phyloP scores from a whole-genome alignment of 2,329 filamentous ascomycete genomes.

The Domatiomyces catenatus region DNA sequence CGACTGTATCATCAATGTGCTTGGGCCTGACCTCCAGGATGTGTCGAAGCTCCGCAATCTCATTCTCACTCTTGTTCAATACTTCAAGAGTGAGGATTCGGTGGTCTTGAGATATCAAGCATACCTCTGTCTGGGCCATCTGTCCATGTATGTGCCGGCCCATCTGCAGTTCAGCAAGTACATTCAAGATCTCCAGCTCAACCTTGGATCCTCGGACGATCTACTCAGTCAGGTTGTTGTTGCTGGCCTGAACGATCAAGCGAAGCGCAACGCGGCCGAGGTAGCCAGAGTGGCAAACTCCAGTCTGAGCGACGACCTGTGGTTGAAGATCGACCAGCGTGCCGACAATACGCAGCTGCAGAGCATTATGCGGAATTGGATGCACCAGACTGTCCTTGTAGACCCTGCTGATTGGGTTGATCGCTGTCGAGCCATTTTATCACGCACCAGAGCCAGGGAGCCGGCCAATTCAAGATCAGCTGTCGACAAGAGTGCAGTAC shows the following conservation, averaged over 20 bases:
- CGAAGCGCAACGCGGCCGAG: conserved; percentile 78
- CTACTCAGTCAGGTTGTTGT: conserved; percentile 66
- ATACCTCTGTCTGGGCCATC: conserved; percentile 71
- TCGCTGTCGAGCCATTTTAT: conserved; percentile 73
- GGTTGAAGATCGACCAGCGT: conserved; percentile 68
- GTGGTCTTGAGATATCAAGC: conserved; percentile 58
- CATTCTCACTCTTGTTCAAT: conserved; percentile 68
- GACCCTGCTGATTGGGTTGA: conserved; percentile 78
- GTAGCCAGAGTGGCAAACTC: conserved; percentile 61
- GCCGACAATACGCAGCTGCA: conserved; percentile 66
- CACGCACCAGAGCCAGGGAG: conserved; percentile 63
- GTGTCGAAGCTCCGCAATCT: conserved; percentile 81
- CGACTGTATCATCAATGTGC: conserved; percentile 89
- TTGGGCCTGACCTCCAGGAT: conserved; percentile 89
- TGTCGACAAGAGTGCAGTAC: conserved; percentile 30
- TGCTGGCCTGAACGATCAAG: conserved; percentile 80
- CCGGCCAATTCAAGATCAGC: conserved; percentile 22
- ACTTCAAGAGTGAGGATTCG: conserved; percentile 65
- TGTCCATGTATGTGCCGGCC: conserved; percentile 79
- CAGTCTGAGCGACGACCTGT: conserved; percentile 78
- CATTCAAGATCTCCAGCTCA: conserved; percentile 63
- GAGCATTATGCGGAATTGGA: conserved; percentile 82
- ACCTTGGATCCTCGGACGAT: conserved; percentile 53
- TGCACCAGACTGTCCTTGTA: conserved; percentile 69
- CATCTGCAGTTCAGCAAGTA: conserved; percentile 75